phyloP scores from a whole-genome alignment of 2,329 filamentous ascomycete species.

The Didymella lethalis region DNA sequence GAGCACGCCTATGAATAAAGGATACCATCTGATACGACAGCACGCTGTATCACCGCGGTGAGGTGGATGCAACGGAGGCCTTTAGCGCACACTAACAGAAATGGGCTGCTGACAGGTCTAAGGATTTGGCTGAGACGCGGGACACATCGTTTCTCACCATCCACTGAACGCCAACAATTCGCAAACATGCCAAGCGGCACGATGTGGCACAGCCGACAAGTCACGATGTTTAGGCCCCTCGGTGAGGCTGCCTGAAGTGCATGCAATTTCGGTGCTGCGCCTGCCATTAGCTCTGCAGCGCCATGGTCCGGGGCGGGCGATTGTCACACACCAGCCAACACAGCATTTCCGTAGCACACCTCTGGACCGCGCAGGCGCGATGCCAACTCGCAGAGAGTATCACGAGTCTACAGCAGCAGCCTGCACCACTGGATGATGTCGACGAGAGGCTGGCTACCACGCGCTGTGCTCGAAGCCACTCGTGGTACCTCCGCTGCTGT shows the following conservation, averaged over 20 bases:
- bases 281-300: constrained; percentile 7
- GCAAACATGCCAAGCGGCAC: not conserved
- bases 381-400: constrained; percentile 9
- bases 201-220: not conserved
- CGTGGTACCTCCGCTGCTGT: constrained; percentile 5
- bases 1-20: not conserved
- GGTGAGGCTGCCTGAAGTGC: constrained; percentile 3
- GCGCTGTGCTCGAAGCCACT: constrained; percentile 11
- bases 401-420: constrained; percentile 11
- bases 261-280: constrained; percentile 8
- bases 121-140: not conserved
- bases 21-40: not conserved
- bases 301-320: constrained; percentile 2
- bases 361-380: constrained; percentile 1
- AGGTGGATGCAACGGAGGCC: not conserved
- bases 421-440: constrained; percentile 1
- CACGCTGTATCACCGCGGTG: not conserved
- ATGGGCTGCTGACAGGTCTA: not conserved
- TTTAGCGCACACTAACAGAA: not conserved
- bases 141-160: constrained; percentile 1
- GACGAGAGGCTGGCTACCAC: constrained; percentile 12
- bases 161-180: not conserved
- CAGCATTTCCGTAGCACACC: constrained; percentile 1
- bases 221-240: constrained; percentile 4
- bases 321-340: not conserved